Conservation (phyloP, 1,139 yeast species). For the Trichomonascaceae sp. region DNA sequence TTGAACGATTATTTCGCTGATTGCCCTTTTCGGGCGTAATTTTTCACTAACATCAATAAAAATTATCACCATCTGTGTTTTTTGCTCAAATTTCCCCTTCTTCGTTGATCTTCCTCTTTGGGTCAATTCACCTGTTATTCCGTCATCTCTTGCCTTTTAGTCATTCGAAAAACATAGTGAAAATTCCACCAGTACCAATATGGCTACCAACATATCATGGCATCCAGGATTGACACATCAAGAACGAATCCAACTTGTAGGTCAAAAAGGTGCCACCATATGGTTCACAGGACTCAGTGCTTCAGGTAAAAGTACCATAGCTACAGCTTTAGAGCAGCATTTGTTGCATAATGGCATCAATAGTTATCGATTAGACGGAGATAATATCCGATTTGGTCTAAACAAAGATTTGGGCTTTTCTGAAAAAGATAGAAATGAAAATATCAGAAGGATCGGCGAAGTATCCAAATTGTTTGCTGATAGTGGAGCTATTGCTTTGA, state of each 20-base stretch:
- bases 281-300: slow-evolving; percentile 97
- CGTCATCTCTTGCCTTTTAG: background rate
- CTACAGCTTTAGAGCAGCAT: slow-evolving; percentile 86
- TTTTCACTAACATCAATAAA: background rate
- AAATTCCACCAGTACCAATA: slow-evolving; percentile 25
- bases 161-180: background rate
- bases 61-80: background rate
- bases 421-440: slow-evolving; percentile 87
- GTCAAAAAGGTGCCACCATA: slow-evolving; percentile 82
- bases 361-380: slow-evolving; percentile 90
- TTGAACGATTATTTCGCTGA: no score
- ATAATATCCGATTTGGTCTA: slow-evolving; percentile 86
- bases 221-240: slow-evolving; percentile 80
- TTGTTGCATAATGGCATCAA: slow-evolving; percentile 56
- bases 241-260: slow-evolving; percentile 65
- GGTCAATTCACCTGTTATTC: background rate
- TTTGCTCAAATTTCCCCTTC: background rate
- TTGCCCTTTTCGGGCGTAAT: no score
- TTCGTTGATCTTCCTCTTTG: background rate
- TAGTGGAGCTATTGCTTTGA: slow-evolving; percentile 74
- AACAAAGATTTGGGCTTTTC: slow-evolving; percentile 92
- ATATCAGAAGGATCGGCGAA: slow-evolving; percentile 89
- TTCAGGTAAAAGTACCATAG: slow-evolving; percentile 83
- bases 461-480: slow-evolving; percentile 91
- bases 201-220: slow-evolving; percentile 97